Evolutionary conservation across 2,329 filamentous ascomycete species (phyloP).

Genomic region (Aureobasidium sp.): DNA sequence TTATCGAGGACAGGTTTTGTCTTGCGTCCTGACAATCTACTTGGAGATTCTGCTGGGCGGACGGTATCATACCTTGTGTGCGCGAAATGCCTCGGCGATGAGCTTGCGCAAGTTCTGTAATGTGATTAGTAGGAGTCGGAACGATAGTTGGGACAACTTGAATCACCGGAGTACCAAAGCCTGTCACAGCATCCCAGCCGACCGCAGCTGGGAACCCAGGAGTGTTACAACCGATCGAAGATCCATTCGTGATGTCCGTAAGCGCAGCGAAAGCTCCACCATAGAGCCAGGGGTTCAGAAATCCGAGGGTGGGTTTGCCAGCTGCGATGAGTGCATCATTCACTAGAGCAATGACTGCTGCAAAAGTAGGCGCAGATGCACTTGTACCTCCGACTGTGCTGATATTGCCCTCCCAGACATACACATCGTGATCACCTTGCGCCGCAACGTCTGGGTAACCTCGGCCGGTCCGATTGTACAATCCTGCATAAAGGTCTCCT

Average conservation of each 20-base stretch:
- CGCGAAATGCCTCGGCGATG: no score
- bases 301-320: slow-evolving; percentile 57
- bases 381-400: slow-evolving; percentile 54
- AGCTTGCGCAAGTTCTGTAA: no score
- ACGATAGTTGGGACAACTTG: no score
- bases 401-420: slow-evolving; percentile 42
- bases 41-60: no score
- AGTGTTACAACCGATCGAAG: slow-evolving; percentile 35
- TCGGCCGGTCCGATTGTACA: slow-evolving; percentile 51
- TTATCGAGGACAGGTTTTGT: no score
- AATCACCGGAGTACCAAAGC: no score
- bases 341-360: slow-evolving; percentile 63
- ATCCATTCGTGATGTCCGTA: slow-evolving; percentile 49
- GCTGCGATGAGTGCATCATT: slow-evolving; percentile 64
- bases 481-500: slow-evolving; percentile 42
- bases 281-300: slow-evolving; percentile 62
- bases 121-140: no score
- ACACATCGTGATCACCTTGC: slow-evolving; percentile 57
- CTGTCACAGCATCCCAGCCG: slow-evolving; percentile 39
- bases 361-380: slow-evolving; percentile 62
- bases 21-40: no score
- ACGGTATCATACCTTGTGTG: no score
- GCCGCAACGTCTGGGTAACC: slow-evolving; percentile 54
- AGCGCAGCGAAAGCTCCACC: slow-evolving; percentile 49
- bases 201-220: slow-evolving; percentile 33